Evolutionary conservation across 495 filamentous ascomycete species (phyloP).

Genomic region (Neurospora sp.): DNA sequence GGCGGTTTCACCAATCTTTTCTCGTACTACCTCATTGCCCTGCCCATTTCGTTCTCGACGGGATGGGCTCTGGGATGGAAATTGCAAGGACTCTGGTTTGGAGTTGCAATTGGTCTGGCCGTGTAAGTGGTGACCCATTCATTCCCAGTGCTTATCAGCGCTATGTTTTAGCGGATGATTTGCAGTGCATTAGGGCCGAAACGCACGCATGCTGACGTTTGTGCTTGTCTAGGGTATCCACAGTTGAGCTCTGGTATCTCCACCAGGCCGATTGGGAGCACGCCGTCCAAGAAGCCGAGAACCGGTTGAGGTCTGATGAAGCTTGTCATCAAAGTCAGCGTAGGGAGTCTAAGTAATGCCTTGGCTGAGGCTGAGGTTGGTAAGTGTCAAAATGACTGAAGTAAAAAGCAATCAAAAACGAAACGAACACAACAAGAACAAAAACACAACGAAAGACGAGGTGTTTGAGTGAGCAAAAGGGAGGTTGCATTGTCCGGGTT

Average conservation of each 20-base stretch:
- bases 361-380: not conserved
- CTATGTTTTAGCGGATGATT: not conserved
- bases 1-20: constrained; percentile 69
- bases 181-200: not conserved
- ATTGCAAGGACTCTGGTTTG: constrained; percentile 62
- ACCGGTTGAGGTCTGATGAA: constrained; percentile 18
- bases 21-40: constrained; percentile 68
- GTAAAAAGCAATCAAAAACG: not conserved
- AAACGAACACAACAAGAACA: not conserved
- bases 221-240: constrained; percentile 7
- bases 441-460: not conserved
- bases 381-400: not conserved
- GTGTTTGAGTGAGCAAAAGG: not conserved
- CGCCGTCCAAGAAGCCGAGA: constrained; percentile 21
- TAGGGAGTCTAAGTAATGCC: not conserved
- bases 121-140: constrained; percentile 21
- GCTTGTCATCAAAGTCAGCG: constrained; percentile 1
- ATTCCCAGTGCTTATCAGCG: not conserved
- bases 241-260: constrained; percentile 20
- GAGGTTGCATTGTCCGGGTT: not conserved
- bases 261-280: constrained; percentile 19
- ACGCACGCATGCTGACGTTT: not conserved
- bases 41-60: constrained; percentile 65
- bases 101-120: constrained; percentile 51
- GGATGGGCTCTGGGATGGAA: constrained; percentile 60